Conservation (phyloP, 345 rosid genomes). For the Linum usitatissimum region DNA sequence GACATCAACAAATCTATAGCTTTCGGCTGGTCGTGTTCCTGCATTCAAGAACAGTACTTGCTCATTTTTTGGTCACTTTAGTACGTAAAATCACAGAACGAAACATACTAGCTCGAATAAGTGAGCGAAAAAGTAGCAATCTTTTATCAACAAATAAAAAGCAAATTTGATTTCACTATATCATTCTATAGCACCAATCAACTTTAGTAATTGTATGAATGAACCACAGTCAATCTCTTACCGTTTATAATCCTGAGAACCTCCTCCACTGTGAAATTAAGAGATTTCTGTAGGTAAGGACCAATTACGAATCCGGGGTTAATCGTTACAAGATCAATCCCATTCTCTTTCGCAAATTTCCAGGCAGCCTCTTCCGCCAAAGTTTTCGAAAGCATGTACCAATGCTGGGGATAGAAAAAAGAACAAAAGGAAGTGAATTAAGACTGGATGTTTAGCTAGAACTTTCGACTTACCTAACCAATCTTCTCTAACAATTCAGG, state of each 20-base stretch:
- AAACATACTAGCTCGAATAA: no score
- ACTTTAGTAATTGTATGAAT: no score
- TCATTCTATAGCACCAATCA: no score
- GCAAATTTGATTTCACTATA: no score
- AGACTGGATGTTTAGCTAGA: neutral
- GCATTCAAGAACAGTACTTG: neutral
- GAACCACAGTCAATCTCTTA: no score
- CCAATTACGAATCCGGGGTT: neutral
- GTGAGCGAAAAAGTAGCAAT: no score
- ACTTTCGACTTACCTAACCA: neutral
- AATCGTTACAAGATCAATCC: neutral
- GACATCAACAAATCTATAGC: neutral
- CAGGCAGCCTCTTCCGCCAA: neutral
- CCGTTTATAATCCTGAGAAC: neutral
- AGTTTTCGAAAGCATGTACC: neutral
- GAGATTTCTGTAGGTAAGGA: neutral
- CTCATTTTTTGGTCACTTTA: no score
- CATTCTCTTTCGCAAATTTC: neutral
- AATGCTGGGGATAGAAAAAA: neutral
- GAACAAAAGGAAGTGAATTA: neutral
- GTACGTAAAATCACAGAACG: no score
- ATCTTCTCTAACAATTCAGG: no score
- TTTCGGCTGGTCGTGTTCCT: neutral
- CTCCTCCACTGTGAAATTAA: conserved; percentile 1
- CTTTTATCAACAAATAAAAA: no score